Evolutionary conservation across 352 stramenopile genomes (phyloP).

Genomic region (Aphanomyces stellatus): DNA sequence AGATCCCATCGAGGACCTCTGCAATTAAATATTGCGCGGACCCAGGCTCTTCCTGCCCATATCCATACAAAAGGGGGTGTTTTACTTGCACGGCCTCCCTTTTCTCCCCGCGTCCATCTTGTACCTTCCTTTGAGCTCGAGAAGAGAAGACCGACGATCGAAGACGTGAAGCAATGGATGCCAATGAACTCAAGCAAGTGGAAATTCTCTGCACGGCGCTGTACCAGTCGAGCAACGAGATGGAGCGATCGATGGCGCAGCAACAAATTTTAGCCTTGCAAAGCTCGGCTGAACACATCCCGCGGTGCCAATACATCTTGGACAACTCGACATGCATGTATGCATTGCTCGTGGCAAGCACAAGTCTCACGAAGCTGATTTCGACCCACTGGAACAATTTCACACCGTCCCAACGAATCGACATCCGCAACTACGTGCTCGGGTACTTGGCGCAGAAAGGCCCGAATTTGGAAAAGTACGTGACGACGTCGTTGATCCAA

Average conservation of each 20-base stretch:
- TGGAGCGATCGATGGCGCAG: constrained; percentile 64
- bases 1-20: neutral
- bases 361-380: constrained; percentile 95
- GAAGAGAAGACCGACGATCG: neutral
- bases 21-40: neutral
- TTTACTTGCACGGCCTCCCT: neutral
- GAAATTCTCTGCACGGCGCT: constrained; percentile 70
- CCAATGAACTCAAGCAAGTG: constrained; percentile 63
- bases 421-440: constrained; percentile 98
- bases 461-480: constrained; percentile 90
- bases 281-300: constrained; percentile 95
- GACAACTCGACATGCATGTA: constrained; percentile 94
- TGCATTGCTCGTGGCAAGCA: constrained; percentile 93
- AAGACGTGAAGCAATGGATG: constrained; percentile 43
- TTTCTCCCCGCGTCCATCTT: neutral
- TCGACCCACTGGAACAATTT: constrained; percentile 95
- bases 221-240: constrained; percentile 70
- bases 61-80: constrained; percentile 14
- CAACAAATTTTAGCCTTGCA: constrained; percentile 79
- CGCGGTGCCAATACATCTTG: constrained; percentile 98
- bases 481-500: constrained; percentile 93
- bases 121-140: neutral
- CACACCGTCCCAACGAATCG: constrained; percentile 74
- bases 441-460: constrained; percentile 95
- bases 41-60: neutral